Evolutionary conservation across 73 alveolate genomes (phyloP), one percentile per base, ranked within the genome.

Genomic region (Loxodes magnus): DNA sequence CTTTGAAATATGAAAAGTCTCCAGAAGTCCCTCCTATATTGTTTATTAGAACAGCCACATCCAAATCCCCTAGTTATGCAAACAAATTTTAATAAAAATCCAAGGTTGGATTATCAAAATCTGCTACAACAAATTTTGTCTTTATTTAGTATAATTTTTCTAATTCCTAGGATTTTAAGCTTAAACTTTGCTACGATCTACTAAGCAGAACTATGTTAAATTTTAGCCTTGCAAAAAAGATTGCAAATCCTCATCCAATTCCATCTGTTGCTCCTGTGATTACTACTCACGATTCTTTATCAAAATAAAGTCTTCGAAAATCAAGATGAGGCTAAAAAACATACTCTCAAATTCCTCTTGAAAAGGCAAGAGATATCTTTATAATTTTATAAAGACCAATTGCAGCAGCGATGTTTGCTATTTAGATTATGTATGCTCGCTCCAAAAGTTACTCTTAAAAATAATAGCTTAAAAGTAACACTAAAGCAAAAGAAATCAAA

Each of bases 191-290:
- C 17, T 16, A 20, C 57, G 68, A 63, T 27, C 79, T 38, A 10
- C 78, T 63, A 2, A 80, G 35, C 33, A 77, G 35, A 5, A 77
- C 77, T 5, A 80, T 31, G 41, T 80, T 80, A 16, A 80, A 78
- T 12, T 78, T 74, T 46, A 53, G 46, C 23, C 51, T 51, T 2
- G 90, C 94, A 10, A 80, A 51, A 33, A 75, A 77, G 20, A 43
- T 33, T 22, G 86, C 87, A 56, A 78, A 71, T 16, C 58, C 87
- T 59, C 53, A 66, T 4, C 94, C 94, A 14, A 80, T 80, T 0
- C 94, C 94, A 42, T 79, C 87, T 12, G 94, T 74, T 33, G 78
- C 69, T 6, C 90, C 94, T 22, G 94, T 77, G 3, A 80, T 48
- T 24, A 72, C 26, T 22, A 79, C 90, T 67, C 79, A 80, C 12